Evolutionary conservation across 768 basidiomycete species (phyloP).

Genomic region (Tricholoma sp.): DNA sequence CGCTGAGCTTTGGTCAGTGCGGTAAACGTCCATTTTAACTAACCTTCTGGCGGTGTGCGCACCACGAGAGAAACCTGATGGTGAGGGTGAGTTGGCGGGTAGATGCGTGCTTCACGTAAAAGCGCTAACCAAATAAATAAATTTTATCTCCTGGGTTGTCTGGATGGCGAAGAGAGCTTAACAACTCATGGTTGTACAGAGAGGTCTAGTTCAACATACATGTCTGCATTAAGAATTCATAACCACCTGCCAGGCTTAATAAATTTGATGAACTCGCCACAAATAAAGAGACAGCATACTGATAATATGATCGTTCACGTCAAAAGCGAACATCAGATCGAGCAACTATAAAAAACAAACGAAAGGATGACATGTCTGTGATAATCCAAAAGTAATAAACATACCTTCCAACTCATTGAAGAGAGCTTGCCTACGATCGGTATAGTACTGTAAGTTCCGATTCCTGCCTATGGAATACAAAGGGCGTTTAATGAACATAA

Average conservation of each 20-base stretch:
- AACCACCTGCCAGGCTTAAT: constrained; percentile 33
- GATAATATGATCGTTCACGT: constrained; percentile 44
- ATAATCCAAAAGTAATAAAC: neutral
- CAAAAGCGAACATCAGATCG: constrained; percentile 46
- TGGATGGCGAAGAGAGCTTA: constrained; percentile 11
- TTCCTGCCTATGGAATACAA: constrained; percentile 34
- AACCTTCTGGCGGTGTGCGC: constrained; percentile 57
- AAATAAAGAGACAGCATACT: constrained; percentile 21
- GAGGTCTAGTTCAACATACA: constrained; percentile 23
- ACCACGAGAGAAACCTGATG: constrained; percentile 53
- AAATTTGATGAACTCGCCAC: neutral
- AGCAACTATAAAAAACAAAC: constrained; percentile 26
- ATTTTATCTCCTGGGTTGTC: constrained; percentile 52
- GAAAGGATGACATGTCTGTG: neutral
- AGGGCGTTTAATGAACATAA: too few relatives aligned
- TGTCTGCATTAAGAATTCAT: constrained; percentile 57
- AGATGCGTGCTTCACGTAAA: neutral
- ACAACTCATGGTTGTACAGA: neutral
- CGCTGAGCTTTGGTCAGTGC: neutral
- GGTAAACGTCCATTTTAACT: constrained; percentile 9
- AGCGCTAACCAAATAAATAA: constrained; percentile 48
- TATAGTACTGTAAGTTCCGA: constrained; percentile 44
- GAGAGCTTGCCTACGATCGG: constrained; percentile 30
- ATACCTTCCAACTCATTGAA: constrained; percentile 35
- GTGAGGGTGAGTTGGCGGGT: neutral